Percentiles rank a stretch among this genome's conserved stretches.
These are phyloP conservation scores for Tylopilus sp. DNA, from an alignment of 768 basidiomycete species.

Conservation along the genomic window DNA sequence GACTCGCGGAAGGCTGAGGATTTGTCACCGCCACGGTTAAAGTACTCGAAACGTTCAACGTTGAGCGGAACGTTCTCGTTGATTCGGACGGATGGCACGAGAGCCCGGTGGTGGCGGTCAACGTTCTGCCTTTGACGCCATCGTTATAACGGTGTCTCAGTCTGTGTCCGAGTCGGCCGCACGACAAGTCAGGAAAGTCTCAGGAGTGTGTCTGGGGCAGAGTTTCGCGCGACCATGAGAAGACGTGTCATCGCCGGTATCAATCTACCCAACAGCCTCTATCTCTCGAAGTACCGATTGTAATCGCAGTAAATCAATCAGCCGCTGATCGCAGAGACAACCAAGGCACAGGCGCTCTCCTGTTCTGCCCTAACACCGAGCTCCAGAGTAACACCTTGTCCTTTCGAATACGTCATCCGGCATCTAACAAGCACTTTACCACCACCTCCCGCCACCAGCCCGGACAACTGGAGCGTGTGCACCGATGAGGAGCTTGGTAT, in stretches of 20 bases:
- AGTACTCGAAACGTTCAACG: not conserved
- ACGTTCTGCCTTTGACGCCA: not conserved
- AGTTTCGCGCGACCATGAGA: conserved; percentile 15
- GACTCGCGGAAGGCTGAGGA: conserved; percentile 4
- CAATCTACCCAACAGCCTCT: conserved; percentile 7
- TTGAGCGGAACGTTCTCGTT: conserved; percentile 6
- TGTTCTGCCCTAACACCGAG: conserved; percentile 89
- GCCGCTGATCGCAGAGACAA: conserved; percentile 85
- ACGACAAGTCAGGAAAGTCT: conserved; percentile 3
- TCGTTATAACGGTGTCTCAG: conserved; percentile 3
- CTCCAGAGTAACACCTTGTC: conserved; percentile 91
- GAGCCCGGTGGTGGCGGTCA: not conserved
- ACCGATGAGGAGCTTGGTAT: conserved; percentile 76
- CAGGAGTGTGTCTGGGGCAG: not conserved
- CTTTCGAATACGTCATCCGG: conserved; percentile 92
- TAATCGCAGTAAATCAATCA: conserved; percentile 25
- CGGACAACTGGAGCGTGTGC: conserved; percentile 92
- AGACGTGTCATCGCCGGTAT: conserved; percentile 1
- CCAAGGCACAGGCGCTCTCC: conserved; percentile 79
- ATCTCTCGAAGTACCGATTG: conserved; percentile 1
- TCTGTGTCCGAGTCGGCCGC: conserved; percentile 1
- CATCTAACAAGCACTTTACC: conserved; percentile 95
- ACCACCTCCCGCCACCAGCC: conserved; percentile 85
- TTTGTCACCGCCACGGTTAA: conserved; percentile 17
- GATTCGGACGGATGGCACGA: not conserved